Evolutionary conservation across 23 red algal genomes (phyloP).

Genomic region (Gracilaria domingensis): DNA sequence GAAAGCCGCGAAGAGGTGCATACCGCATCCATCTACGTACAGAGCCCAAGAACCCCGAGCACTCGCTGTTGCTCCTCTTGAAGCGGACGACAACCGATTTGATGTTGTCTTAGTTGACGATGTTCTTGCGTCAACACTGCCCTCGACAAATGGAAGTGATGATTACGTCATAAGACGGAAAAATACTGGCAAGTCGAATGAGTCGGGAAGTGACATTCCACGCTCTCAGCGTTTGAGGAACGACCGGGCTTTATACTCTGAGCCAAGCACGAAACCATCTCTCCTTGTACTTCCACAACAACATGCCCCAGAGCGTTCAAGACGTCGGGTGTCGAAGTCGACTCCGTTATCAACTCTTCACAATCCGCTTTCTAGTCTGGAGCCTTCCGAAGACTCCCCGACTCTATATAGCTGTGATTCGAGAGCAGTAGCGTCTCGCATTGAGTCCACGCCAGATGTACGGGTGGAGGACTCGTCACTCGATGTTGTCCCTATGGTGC

Average conservation of each 20-base stretch:
- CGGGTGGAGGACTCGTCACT: not conserved
- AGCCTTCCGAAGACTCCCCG: constrained; percentile 13
- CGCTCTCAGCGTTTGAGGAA: not conserved
- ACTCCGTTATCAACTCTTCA: not conserved
- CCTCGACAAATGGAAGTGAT: constrained; percentile 3
- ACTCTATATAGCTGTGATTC: constrained; percentile 21
- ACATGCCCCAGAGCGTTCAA: constrained; percentile 24
- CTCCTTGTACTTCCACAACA: not conserved
- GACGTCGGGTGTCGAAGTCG: constrained; percentile 7
- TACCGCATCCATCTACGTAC: not conserved
- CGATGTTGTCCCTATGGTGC: not conserved
- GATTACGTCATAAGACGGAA: not conserved
- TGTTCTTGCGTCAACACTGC: not conserved
- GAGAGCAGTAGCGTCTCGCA: not conserved
- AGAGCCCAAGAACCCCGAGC: not conserved
- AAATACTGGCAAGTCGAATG: not conserved
- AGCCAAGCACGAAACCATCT: not conserved
- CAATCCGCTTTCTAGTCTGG: constrained; percentile 10
- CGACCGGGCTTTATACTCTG: not conserved
- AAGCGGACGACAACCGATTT: not conserved
- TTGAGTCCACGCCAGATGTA: not conserved
- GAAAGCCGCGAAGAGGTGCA: constrained; percentile 23
- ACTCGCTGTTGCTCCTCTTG: not conserved
- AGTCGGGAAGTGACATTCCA: not conserved
- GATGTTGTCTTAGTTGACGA: constrained; percentile 10